Conservation (phyloP, 1,284 basidiomycete genomes). For the Tilletiopsis washingtonensis region DNA sequence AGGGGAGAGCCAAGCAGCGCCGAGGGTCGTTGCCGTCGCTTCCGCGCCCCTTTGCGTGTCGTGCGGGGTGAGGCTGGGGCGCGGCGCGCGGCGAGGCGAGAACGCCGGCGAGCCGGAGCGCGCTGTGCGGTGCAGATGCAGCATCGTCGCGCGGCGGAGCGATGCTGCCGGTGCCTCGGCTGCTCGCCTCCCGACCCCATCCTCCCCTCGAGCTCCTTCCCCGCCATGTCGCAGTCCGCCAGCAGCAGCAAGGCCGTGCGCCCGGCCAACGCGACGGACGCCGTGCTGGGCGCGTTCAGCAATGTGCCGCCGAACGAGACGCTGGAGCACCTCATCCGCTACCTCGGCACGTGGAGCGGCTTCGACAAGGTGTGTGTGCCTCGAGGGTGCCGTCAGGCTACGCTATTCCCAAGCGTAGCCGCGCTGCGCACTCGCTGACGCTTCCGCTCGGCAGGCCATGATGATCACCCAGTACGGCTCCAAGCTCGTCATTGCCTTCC, state of each 20-base stretch:
- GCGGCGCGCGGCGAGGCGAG: too few species aligned
- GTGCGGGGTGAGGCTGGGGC: too few species aligned
- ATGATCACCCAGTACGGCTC: conserved; percentile 44
- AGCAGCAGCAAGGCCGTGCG: neutral
- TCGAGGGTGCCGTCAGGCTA: neutral
- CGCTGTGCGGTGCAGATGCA: too few species aligned
- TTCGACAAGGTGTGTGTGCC: conserved; percentile 32
- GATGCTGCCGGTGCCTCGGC: too few species aligned
- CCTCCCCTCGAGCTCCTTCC: too few species aligned
- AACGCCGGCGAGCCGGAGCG: too few species aligned
- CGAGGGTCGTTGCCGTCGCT: too few species aligned
- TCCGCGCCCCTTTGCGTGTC: too few species aligned
- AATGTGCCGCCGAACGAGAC: conserved; percentile 27
- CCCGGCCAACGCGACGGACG: conserved; percentile 17
- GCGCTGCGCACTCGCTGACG: neutral
- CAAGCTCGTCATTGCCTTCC: conserved; percentile 37
- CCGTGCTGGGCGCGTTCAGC: conserved; percentile 33
- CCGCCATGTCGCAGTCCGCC: neutral
- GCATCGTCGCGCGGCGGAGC: too few species aligned
- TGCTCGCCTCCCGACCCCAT: too few species aligned
- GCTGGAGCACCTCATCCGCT: conserved; percentile 43
- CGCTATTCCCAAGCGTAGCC: neutral
- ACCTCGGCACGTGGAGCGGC: conserved; percentile 43
- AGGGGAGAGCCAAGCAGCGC: too few species aligned
- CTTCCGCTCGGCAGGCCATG: conserved; percentile 13